Percentiles rank a stretch among this genome's conserved stretches.
phyloP scores from a whole-genome alignment of 2,329 filamentous ascomycete species.

The Diaporthe destruens region DNA sequence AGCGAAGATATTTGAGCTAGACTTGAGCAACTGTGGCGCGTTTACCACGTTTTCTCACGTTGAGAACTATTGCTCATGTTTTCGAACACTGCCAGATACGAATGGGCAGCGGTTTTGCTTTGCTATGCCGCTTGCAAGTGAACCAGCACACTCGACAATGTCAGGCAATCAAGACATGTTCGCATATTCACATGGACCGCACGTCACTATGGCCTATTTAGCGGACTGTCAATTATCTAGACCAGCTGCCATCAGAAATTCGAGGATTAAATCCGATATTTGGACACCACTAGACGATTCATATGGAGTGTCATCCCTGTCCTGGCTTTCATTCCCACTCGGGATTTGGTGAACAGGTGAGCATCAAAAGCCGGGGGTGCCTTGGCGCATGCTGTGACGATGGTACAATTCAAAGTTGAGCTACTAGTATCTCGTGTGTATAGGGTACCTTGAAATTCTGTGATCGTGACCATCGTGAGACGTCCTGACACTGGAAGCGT shows the following conservation, averaged over 20 bases:
- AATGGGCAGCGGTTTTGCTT: not conserved
- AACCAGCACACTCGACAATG: constrained; percentile 36
- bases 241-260: constrained; percentile 51
- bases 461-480: constrained; percentile 60
- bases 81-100: too few species aligned
- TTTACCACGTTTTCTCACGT: too few species aligned
- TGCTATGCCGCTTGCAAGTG: not conserved
- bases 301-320: constrained; percentile 53
- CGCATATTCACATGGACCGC: constrained; percentile 46
- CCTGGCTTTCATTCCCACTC: constrained; percentile 58
- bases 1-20: too few species aligned
- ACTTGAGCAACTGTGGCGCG: too few species aligned
- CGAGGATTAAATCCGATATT: constrained; percentile 63
- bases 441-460: constrained; percentile 62
- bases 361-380: not conserved
- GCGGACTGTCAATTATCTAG: constrained; percentile 47
- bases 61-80: not conserved
- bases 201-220: constrained; percentile 54
- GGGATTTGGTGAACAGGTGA: not conserved
- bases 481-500: constrained; percentile 49
- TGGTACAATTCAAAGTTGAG: not conserved
- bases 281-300: constrained; percentile 54
- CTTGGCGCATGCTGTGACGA: not conserved
- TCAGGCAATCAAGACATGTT: constrained; percentile 33
- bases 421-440: constrained; percentile 55